A percentile compares a stretch with the other conserved stretches of the same genome.
phyloP scores from a whole-genome alignment of 2,329 filamentous ascomycete genomes.

The Diaporthe nobilis region DNA sequence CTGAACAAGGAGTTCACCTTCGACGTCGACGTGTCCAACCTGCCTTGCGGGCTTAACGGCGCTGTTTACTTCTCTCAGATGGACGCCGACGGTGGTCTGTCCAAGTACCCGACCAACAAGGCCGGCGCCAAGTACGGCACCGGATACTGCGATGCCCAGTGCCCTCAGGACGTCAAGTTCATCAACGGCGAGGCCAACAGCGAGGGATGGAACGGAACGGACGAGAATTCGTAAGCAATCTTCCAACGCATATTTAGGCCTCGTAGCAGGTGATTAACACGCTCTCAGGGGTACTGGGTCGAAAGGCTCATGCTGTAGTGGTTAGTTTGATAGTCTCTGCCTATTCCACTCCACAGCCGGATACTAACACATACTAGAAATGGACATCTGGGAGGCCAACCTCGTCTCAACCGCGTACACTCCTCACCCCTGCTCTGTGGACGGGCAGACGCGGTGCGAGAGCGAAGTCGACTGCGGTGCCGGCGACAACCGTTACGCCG shows the following conservation, averaged over 20 bases:
- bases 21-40: constrained; percentile 74
- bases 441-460: constrained; percentile 59
- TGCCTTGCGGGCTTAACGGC: constrained; percentile 76
- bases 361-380: constrained; percentile 58
- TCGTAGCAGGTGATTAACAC: no score
- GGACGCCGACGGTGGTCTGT: constrained; percentile 53
- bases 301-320: no score
- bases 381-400: constrained; percentile 74
- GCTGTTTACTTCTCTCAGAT: constrained; percentile 64
- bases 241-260: no score
- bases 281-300: not conserved
- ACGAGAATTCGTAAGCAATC: not conserved
- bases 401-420: constrained; percentile 71
- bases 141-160: constrained; percentile 60
- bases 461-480: constrained; percentile 63
- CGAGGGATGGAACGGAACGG: constrained; percentile 51
- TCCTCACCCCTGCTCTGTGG: constrained; percentile 68
- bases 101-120: constrained; percentile 56
- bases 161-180: constrained; percentile 56
- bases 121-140: constrained; percentile 62
- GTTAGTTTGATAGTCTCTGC: not conserved
- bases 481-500: constrained; percentile 66
- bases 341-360: constrained; percentile 51
- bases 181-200: constrained; percentile 55
- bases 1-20: constrained; percentile 75